Evolutionary conservation across 805 yeast genomes (phyloP).

Genomic region (Candida ortonii): DNA sequence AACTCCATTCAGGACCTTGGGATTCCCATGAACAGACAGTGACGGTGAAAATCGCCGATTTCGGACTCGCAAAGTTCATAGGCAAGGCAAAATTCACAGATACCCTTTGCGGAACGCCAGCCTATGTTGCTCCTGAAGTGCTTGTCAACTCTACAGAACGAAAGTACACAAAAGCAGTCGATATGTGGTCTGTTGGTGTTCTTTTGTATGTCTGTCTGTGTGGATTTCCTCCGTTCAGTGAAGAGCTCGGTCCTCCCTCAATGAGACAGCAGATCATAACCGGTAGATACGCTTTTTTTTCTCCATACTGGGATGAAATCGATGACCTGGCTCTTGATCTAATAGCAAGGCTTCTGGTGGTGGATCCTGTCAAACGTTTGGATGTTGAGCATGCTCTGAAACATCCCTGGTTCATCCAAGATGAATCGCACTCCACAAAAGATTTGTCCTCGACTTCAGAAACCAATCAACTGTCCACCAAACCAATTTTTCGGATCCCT

Average conservation of each 20-base stretch:
- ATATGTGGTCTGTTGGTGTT: conserved; percentile 82
- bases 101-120: conserved; percentile 83
- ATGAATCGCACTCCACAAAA: too few species aligned
- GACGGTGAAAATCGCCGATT: conserved; percentile 74
- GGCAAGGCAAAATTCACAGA: conserved; percentile 74
- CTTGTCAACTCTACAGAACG: conserved; percentile 47
- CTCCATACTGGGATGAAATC: conserved; percentile 77
- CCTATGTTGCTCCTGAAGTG: conserved; percentile 84
- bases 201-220: conserved; percentile 73
- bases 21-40: conserved; percentile 58
- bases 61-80: conserved; percentile 68
- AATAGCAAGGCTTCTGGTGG: conserved; percentile 57
- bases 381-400: conserved; percentile 37
- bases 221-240: conserved; percentile 85
- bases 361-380: conserved; percentile 45
- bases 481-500: conserved; percentile 28
- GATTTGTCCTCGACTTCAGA: conserved; percentile 8
- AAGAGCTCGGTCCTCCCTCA: conserved; percentile 74
- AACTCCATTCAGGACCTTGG: conserved; percentile 47
- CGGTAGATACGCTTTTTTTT: conserved; percentile 69
- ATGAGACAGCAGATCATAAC: conserved; percentile 71
- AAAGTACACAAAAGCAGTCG: conserved; percentile 67
- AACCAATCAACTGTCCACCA: conserved; percentile 20
- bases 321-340: conserved; percentile 64
- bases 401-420: conserved; percentile 43